phyloP scores from a whole-genome alignment of 2,329 filamentous ascomycete genomes.

The Apiospora hydei region DNA sequence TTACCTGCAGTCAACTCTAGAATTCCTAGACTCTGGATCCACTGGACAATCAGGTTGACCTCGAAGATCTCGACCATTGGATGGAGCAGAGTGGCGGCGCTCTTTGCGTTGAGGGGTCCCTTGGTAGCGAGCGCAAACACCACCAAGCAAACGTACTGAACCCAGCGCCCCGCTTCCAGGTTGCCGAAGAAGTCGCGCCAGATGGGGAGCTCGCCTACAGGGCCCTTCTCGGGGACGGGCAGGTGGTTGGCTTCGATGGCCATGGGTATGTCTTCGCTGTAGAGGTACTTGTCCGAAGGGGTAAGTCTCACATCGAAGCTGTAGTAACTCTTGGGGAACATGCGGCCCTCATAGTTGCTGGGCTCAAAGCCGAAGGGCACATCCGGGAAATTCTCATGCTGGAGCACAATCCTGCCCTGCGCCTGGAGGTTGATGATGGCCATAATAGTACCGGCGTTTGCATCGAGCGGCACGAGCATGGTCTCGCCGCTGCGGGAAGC shows the following conservation, averaged over 20 bases:
- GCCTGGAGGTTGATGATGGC: constrained; percentile 72
- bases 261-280: constrained; percentile 57
- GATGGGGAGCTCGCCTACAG: constrained; percentile 65
- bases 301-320: constrained; percentile 68
- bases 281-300: constrained; percentile 66
- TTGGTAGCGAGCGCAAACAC: constrained; percentile 69
- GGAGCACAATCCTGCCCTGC: constrained; percentile 61
- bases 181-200: constrained; percentile 76
- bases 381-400: constrained; percentile 61
- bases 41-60: constrained; percentile 63
- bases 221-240: constrained; percentile 52
- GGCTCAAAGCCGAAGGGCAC: constrained; percentile 76
- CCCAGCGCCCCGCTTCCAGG: constrained; percentile 67
- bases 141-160: constrained; percentile 67
- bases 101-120: constrained; percentile 61
- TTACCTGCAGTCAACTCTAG: constrained; percentile 50
- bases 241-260: constrained; percentile 44
- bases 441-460: constrained; percentile 71
- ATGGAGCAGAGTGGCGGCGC: constrained; percentile 62
- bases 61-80: constrained; percentile 70
- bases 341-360: constrained; percentile 74
- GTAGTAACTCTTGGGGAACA: constrained; percentile 70
- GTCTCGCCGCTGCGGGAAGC: constrained; percentile 50
- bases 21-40: constrained; percentile 63
- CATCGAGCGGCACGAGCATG: constrained; percentile 44